Evolutionary conservation across 75 land plant species (phyloP).

Genomic region (Adiantum capillusveneris): DNA sequence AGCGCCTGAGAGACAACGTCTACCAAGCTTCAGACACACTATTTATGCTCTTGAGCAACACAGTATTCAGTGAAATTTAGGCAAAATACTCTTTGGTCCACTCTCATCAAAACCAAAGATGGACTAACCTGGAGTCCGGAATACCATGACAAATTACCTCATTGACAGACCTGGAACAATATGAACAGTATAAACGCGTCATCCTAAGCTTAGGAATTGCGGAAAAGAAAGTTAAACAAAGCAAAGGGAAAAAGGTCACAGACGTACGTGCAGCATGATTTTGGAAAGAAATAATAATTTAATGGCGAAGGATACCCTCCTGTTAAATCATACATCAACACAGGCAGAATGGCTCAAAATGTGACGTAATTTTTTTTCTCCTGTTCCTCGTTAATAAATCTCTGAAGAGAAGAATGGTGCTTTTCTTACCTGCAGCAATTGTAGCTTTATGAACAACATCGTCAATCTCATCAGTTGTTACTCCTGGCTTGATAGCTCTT

Average conservation of each 20-base stretch:
- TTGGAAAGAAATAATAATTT: conserved; percentile 95
- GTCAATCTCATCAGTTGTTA: conserved; percentile 98
- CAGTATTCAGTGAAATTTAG: too few relatives aligned
- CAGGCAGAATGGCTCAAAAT: neutral
- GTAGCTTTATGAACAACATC: conserved; percentile 88
- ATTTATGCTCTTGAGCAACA: too few relatives aligned
- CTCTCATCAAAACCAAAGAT: too few relatives aligned
- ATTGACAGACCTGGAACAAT: conserved; percentile 77
- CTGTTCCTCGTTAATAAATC: too few relatives aligned
- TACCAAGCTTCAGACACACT: neutral
- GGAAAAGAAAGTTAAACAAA: too few relatives aligned
- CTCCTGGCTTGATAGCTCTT: conserved; percentile 74
- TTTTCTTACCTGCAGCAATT: conserved; percentile 57
- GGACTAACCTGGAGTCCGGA: conserved; percentile 82
- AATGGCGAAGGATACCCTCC: conserved; percentile 98
- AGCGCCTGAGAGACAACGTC: neutral
- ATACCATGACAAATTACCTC: conserved; percentile 99
- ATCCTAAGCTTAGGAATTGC: neutral
- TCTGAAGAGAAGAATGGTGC: too few relatives aligned
- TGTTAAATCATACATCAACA: conserved; percentile 21
- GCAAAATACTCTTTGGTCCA: too few relatives aligned
- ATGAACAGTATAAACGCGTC: neutral
- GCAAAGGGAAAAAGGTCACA: neutral
- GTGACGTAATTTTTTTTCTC: neutral
- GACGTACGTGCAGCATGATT: conserved; percentile 99